Evolutionary conservation across 2,329 filamentous ascomycete species (phyloP), one percentile per base, ranked within the genome.

Genomic region (Fusarium sambucinum): DNA sequence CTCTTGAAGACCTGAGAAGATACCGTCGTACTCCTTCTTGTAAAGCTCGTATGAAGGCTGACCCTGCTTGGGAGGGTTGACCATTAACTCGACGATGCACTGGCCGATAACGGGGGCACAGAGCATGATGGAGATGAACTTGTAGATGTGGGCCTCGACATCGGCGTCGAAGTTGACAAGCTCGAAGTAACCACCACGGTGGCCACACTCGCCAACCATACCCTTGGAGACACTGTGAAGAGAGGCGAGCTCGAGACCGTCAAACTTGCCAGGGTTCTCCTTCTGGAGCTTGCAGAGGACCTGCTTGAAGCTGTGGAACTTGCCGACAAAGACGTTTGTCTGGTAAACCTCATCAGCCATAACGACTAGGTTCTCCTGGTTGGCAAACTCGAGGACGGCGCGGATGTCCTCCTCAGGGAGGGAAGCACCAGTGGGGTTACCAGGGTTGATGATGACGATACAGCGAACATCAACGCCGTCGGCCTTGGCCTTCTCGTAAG

Each of bases 341-440:
- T 99, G 96, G 87, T 99, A 99, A 37, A 99, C 96, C 81, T 99
- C 96, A 77, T 99, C 96, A 53, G 96, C 96, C 75, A 99, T 88
- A 70, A 98, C 85, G 57, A 98, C 94, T 27, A 99, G 86, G 73
- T 90, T 89, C 84, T 97, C 89, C 79, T 94, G 86, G 29, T 89
- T 90, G 38, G 96, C 95, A 68, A 97, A 91, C 69, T 96, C 89
- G 71, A 98, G 86, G n/a, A 98, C 92, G 52, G 87, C 86, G 75
- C 90, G 89, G 79, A 99, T 90, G 76, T 97, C 93, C 21, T 89
- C 86, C 69, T 91, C 87, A 35, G 90, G 84, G 19, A 99, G 87
- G 54, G 91, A 96, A 51, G 94, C 93, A 71, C 96, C 96, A 4
- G 96, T 99, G 5, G 96, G 96, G 83, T 99, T 99, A 62, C 96